A percentile compares a stretch with the other conserved stretches of the same genome.
Evolutionary conservation across 208 protist species (phyloP).

Genomic region (Borovskyia barvae): DNA sequence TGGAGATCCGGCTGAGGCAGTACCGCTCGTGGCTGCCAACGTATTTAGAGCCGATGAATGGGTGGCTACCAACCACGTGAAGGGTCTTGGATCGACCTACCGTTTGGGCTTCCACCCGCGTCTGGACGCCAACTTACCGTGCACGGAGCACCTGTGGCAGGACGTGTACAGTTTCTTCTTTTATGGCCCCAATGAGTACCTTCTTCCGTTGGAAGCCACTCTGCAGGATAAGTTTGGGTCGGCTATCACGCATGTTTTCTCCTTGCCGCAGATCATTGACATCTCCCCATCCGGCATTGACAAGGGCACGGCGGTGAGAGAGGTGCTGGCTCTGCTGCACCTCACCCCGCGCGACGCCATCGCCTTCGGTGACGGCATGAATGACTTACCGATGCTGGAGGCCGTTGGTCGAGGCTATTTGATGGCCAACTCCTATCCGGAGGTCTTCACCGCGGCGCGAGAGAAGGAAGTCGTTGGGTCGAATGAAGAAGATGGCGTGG

Average conservation of each 20-base stretch:
- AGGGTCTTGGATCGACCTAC: slow-evolving; percentile 22
- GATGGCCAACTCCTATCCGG: slow-evolving; percentile 36
- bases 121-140: slow-evolving; percentile 14
- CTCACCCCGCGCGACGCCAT: slow-evolving; percentile 24
- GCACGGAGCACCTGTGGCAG: background rate
- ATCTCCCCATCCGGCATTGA: slow-evolving; percentile 16
- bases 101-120: slow-evolving; percentile 28
- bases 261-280: slow-evolving; percentile 33
- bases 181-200: slow-evolving; percentile 18
- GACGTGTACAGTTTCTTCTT: slow-evolving; percentile 8
- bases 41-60: slow-evolving; percentile 33
- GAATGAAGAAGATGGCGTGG: slow-evolving; percentile 46
- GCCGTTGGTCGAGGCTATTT: slow-evolving; percentile 34
- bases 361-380: slow-evolving; percentile 67
- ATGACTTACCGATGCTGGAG: slow-evolving; percentile 41
- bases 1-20: slow-evolving; percentile 24
- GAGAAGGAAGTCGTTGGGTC: slow-evolving; percentile 34
- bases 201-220: slow-evolving; percentile 14
- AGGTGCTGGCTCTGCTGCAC: slow-evolving; percentile 28
- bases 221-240: slow-evolving; percentile 26
- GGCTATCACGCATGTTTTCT: slow-evolving; percentile 28
- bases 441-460: slow-evolving; percentile 20
- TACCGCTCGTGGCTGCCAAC: slow-evolving; percentile 16
- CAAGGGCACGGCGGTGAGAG: slow-evolving; percentile 38
- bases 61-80: slow-evolving; percentile 21